Base-by-base conservation (phyloP, 2,329 filamentous ascomycete genomes). In the Diplodia seriata region DNA sequence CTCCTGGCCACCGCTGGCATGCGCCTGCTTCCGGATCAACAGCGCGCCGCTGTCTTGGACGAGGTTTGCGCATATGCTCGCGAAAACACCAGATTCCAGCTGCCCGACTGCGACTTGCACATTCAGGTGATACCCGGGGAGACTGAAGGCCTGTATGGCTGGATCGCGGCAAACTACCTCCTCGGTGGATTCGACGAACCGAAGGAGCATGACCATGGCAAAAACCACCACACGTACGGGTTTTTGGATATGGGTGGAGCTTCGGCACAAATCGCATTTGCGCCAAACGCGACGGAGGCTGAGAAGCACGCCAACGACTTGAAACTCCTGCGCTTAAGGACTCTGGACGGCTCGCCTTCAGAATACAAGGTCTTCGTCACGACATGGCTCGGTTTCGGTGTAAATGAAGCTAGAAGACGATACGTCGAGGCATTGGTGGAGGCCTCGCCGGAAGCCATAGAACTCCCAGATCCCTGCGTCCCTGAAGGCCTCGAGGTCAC, bases 241-340 rank as follows among this genome's bases (percentile, higher is more conserved):
- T 99, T 99, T 75, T 83, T 99, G 69, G 95, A 99, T 77, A 99
- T 99, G 96, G 95, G 95, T 61, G 95, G 95, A 63, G 95, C 95
- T 31, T 98, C 94, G 0, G 94, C 95, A 18, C 95, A 99, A 80
- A 98, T 99, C 75, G 95, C 96, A 0, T 99, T 99, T 78, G 94
- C 94, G 1, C 95, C 95, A 1, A 99, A 99, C 79, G 82, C 86
- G 4, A 98, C 95, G 1, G 95, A 99, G 78, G 90, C 93, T 1
- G 87, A 89, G 74, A 95, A 93, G 75, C 96, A 99, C 77, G 90
- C 92, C 0, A 87, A 97, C 70, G 93, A 98, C 76, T 82, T 99
- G 67, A 97, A 93, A 71, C 79, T 98, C 15, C 81, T 99, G 68
- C 90, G 95, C 59, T 82, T 99, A 81, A 88, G 96, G 70, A 95